Conservation (phyloP, 2,329 filamentous ascomycete species). For the Chaetomiaceae sp. region DNA sequence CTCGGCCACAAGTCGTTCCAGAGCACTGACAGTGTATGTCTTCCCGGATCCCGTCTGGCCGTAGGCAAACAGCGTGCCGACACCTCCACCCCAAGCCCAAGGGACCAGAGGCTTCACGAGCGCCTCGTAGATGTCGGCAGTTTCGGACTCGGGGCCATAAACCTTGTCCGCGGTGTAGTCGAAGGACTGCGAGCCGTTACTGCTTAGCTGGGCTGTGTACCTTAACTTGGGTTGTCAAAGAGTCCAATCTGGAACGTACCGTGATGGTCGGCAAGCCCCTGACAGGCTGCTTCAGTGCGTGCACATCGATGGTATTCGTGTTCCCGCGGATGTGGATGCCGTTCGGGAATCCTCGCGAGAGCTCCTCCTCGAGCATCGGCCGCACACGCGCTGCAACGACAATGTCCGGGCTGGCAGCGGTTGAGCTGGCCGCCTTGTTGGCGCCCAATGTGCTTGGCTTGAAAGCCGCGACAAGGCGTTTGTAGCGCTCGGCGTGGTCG, state of each 20-base stretch:
- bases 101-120: slow-evolving; percentile 39
- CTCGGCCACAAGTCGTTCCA: slow-evolving; percentile 38
- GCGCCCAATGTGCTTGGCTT: slow-evolving; percentile 20
- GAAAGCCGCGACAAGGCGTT: slow-evolving; percentile 27
- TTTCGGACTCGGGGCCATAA: slow-evolving; percentile 33
- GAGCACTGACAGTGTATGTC: slow-evolving; percentile 39
- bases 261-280: slow-evolving; percentile 31
- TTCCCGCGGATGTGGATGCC: slow-evolving; percentile 26
- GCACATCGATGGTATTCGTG: slow-evolving; percentile 32
- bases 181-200: slow-evolving; percentile 28
- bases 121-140: slow-evolving; percentile 38
- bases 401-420: slow-evolving; percentile 26
- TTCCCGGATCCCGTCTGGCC: slow-evolving; percentile 48
- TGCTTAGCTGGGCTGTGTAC: no score
- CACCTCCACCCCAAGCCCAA: slow-evolving; percentile 42
- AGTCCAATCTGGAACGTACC: slow-evolving; percentile 15
- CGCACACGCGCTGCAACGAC: slow-evolving; percentile 36
- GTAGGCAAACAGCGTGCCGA: slow-evolving; percentile 46
- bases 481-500: slow-evolving; percentile 30
- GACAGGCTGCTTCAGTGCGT: slow-evolving; percentile 34
- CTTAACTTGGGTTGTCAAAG: not conserved
- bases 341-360: slow-evolving; percentile 27
- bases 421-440: not conserved
- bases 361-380: slow-evolving; percentile 35
- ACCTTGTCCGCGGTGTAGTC: slow-evolving; percentile 34